Evolutionary conservation across 495 filamentous ascomycete genomes (phyloP).

Genomic region (Penicillium canariense): DNA sequence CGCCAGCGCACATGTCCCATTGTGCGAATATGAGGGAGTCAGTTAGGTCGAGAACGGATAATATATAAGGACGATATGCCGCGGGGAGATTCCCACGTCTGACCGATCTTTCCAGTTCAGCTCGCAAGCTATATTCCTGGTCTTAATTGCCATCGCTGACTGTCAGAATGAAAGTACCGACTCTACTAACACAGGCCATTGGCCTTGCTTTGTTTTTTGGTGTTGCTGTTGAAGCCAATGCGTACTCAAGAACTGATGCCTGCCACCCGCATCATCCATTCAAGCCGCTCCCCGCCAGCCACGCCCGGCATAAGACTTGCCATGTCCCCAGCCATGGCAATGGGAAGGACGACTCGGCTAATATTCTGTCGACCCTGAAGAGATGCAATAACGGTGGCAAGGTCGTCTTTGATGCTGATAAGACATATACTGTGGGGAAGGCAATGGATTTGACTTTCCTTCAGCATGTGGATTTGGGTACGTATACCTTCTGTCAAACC

Average conservation of each 20-base stretch:
- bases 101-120: constrained; percentile 2
- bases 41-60: background rate
- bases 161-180: constrained; percentile 32
- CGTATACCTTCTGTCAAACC: background rate
- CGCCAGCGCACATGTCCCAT: background rate
- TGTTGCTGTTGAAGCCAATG: constrained; percentile 16
- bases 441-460: constrained; percentile 65
- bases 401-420: constrained; percentile 57
- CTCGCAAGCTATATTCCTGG: background rate
- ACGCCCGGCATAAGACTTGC: constrained; percentile 32
- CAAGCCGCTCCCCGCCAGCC: constrained; percentile 34
- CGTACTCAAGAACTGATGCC: constrained; percentile 24
- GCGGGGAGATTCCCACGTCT: background rate
- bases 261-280: constrained; percentile 36
- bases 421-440: constrained; percentile 59
- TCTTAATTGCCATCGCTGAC: background rate
- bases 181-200: constrained; percentile 25
- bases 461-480: constrained; percentile 59
- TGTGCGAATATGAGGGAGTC: background rate
- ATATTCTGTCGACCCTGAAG: constrained; percentile 57
- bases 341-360: constrained; percentile 55
- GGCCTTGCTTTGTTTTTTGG: constrained; percentile 25
- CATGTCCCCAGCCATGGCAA: constrained; percentile 38
- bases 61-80: background rate
- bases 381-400: constrained; percentile 66